Evolutionary conservation across 2,329 filamentous ascomycete species (phyloP), one percentile per base, ranked within the genome.

Genomic region (Dactylellina drechsleri): DNA sequence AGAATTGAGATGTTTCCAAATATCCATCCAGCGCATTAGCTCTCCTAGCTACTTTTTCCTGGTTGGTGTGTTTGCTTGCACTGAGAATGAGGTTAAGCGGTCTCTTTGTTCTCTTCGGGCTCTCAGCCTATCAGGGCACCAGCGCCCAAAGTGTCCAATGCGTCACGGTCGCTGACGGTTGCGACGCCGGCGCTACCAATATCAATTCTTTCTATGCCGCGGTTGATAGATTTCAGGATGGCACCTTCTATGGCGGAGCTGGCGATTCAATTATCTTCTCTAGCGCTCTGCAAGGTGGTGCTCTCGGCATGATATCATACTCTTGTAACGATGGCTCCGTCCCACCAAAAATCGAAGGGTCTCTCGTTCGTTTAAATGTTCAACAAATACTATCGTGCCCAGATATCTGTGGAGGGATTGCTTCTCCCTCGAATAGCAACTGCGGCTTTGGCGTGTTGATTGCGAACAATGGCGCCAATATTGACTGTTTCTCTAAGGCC

Each of bases 401-500:
- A 26, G 54, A 68, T 41, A 26, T 31, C 0, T 68, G 65, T 12
- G 65, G 65, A 5, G 65, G 65, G 0, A 54, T 68, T 7, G 56
- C 56, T 1, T 52, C 47, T 13, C 13, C 54, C 12, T 28, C 45
- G 10, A 47, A 68, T 23, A 20, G 12, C n/a, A 60, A 60, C 18
- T 68, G 65, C 47, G 65, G 65, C 1, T 68, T 68, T 13, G 65
- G 65, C 6, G 47, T 50, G 0, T 47, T 68, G 15, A 60, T 68
- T 26, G 54, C 54, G 1, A 60, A 68, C 12, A 68, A 60, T 16
- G 65, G 18, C 15, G 65, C 28, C 40, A 60, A 36, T 36, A 60
- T 68, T 5, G 40, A 5, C 16, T 68, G 65, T 31, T 36, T 68
- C 26, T 41, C 54, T 10, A 60, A 68, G 7, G 65, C 56, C 13